phyloP scores from a whole-genome alignment of 2,329 filamentous ascomycete genomes.

The Metarhizium rileyi region DNA sequence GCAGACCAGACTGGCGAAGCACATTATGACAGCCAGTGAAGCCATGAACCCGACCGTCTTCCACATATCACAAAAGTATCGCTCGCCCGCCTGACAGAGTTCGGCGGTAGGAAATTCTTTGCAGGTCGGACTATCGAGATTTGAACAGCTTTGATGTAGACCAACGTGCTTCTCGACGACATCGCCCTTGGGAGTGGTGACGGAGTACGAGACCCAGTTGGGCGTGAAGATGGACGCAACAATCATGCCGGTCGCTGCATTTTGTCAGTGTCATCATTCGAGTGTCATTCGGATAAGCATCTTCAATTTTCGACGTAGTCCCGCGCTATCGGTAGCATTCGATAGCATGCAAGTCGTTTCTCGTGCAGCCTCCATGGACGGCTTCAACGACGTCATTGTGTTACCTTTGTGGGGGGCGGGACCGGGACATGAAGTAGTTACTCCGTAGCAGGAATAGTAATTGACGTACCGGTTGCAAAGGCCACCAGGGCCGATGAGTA shows the following conservation, averaged over 20 bases:
- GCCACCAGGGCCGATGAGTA: conserved; percentile 33
- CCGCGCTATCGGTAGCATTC: too few species aligned
- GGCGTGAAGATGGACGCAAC: conserved; percentile 59
- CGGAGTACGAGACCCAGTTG: conserved; percentile 59
- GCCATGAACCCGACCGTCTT: conserved; percentile 79
- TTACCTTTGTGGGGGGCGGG: conserved; percentile 4
- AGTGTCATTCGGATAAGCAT: not conserved
- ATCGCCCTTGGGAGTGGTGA: conserved; percentile 37
- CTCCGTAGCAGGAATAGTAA: too few species aligned
- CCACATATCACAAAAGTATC: conserved; percentile 88
- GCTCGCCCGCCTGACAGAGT: conserved; percentile 34
- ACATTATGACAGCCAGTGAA: conserved; percentile 71
- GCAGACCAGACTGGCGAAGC: conserved; percentile 70
- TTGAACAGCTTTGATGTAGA: conserved; percentile 73
- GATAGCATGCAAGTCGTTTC: not conserved
- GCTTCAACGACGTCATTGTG: conserved; percentile 16
- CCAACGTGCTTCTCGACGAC: conserved; percentile 55
- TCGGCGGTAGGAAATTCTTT: conserved; percentile 26
- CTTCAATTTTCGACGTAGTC: not conserved
- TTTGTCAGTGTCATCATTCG: conserved; percentile 19
- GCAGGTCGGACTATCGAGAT: conserved; percentile 52
- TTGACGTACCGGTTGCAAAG: conserved; percentile 32
- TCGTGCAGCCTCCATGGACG: not conserved
- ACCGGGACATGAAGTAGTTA: too few species aligned
- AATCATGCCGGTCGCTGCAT: conserved; percentile 58